These are phyloP conservation scores for Cicer yamashitae DNA, from an alignment of 306 rosid species.

Conservation along the genomic window DNA sequence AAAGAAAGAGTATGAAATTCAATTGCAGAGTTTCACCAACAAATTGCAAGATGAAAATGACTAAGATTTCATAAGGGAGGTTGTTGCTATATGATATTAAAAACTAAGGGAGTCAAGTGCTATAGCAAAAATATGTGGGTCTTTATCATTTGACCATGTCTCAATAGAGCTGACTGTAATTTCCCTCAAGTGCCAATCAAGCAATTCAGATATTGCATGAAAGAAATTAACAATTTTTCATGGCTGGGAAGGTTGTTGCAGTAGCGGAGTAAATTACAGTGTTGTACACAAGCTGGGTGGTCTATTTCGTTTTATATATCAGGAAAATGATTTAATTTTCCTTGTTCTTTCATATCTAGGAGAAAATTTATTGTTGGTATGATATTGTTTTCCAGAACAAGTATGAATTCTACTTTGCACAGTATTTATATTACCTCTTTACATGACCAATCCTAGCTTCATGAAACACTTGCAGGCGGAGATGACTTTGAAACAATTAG, in stretches of 20 bases:
- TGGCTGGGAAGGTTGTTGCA: constrained; percentile 11
- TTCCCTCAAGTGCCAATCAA: constrained; percentile 21
- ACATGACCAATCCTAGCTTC: constrained; percentile 44
- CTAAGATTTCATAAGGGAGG: constrained; percentile 41
- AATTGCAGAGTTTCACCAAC: constrained; percentile 22
- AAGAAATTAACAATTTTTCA: constrained; percentile 17
- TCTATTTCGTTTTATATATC: constrained; percentile 26
- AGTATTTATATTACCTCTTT: constrained; percentile 33
- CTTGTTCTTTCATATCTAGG: constrained; percentile 21
- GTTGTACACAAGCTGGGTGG: constrained; percentile 18
- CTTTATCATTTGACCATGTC: constrained; percentile 20
- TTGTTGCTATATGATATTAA: constrained; percentile 48
- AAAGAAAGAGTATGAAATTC: constrained; percentile 28
- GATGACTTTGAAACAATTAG: constrained; percentile 84
- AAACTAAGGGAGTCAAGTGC: constrained; percentile 38
- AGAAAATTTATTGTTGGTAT: constrained; percentile 14
- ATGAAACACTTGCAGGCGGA: constrained; percentile 76
- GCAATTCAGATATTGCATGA: constrained; percentile 9
- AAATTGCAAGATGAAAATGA: constrained; percentile 5
- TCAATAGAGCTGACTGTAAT: constrained; percentile 22
- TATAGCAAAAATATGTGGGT: constrained; percentile 30
- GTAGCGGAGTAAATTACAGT: constrained; percentile 13
- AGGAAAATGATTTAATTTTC: constrained; percentile 11
- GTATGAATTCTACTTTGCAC: not conserved
- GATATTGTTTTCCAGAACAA: constrained; percentile 19